Percentiles rank a stretch among this genome's conserved stretches.
phyloP scores from a whole-genome alignment of 257 asterid species.

The Ilex asprella region DNA sequence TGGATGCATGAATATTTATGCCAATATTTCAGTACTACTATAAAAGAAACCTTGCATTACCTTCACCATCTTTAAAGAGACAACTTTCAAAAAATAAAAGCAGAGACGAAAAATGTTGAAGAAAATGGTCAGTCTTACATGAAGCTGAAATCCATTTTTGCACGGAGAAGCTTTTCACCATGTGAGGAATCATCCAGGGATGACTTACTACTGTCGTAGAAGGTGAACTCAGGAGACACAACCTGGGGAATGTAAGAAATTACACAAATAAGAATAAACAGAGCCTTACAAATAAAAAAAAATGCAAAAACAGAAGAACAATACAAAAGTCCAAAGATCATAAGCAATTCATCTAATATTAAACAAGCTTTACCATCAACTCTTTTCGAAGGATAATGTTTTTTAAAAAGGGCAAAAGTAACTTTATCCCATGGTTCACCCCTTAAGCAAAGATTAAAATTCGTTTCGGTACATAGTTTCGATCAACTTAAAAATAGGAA shows the following conservation, averaged over 20 bases:
- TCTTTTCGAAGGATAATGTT: too few relatives aligned
- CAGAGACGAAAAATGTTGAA: neutral
- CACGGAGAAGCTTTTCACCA: constrained; percentile 96
- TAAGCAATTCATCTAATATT: too few relatives aligned
- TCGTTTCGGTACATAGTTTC: too few relatives aligned
- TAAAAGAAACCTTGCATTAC: neutral
- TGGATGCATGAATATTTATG: neutral
- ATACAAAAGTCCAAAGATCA: neutral
- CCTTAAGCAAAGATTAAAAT: too few relatives aligned
- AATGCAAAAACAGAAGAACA: constrained; percentile 11
- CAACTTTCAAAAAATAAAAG: neutral
- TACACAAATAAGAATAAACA: constrained; percentile 16
- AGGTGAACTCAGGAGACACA: constrained; percentile 95
- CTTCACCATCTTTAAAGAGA: neutral
- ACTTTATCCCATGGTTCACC: too few relatives aligned
- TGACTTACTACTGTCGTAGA: constrained; percentile 85
- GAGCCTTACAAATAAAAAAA: neutral
- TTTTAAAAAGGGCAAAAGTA: too few relatives aligned
- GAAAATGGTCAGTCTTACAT: constrained; percentile 52
- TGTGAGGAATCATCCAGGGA: constrained; percentile 74
- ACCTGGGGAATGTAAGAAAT: constrained; percentile 47
- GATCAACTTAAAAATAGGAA: too few relatives aligned
- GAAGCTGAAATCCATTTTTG: constrained; percentile 92
- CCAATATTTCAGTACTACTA: neutral
- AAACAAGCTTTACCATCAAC: too few relatives aligned